phyloP scores from a whole-genome alignment of 345 rosid genomes.

The Pseudoturritis turrita region DNA sequence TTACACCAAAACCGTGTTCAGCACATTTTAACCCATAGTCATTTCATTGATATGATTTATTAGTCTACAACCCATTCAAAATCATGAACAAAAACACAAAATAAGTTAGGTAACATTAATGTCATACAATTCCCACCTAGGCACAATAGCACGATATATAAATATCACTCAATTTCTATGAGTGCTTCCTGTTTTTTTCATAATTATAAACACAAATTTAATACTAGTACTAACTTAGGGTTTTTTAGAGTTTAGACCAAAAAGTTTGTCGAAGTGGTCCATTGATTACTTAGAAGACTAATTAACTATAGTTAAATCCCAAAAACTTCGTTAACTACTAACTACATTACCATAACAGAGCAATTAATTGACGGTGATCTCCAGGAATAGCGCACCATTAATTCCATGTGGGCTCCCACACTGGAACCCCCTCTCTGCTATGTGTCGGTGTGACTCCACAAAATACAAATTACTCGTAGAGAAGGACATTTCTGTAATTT shows the following conservation, averaged over 20 bases:
- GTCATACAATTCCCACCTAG: conserved; percentile 11
- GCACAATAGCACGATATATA: conserved; percentile 2
- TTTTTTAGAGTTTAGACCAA: neutral
- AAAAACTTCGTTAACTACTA: neutral
- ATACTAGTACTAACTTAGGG: neutral
- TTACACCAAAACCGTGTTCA: neutral
- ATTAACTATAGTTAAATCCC: neutral
- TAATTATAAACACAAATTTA: neutral
- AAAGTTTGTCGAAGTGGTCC: conserved; percentile 20
- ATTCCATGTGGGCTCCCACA: conserved; percentile 32
- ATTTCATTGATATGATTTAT: neutral
- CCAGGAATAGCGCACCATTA: conserved; percentile 35
- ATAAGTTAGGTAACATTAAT: neutral
- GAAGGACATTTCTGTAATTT: conserved; percentile 4
- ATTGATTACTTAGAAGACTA: neutral
- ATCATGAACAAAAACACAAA: conserved; percentile 10
- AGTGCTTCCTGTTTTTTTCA: neutral
- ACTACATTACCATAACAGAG: neutral
- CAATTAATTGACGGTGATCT: conserved; percentile 28
- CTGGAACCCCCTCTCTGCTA: conserved; percentile 6
- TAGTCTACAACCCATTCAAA: conserved; percentile 5
- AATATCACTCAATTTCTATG: neutral
- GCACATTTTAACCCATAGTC: neutral
- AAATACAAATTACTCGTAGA: conserved; percentile 1
- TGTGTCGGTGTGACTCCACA: conserved; percentile 45